Evolutionary conservation across 306 rosid genomes (phyloP).

Genomic region (Styphnolobium japonicum): DNA sequence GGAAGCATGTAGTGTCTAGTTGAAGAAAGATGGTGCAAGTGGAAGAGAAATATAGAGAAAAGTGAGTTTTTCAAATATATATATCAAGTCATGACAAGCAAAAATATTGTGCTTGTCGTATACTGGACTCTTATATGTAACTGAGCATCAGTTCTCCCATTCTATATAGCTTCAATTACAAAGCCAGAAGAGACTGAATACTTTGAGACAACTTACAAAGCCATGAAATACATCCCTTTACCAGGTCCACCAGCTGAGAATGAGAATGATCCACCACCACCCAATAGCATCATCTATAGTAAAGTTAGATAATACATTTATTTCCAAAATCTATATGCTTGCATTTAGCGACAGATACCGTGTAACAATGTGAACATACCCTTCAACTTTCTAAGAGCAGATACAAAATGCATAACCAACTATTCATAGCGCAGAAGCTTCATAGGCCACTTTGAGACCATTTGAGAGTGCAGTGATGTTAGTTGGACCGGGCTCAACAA

Average conservation of each 20-base stretch:
- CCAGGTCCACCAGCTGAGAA: slow-evolving; percentile 97
- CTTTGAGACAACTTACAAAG: slow-evolving; percentile 63
- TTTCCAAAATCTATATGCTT: neutral
- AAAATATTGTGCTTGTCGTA: neutral
- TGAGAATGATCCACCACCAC: slow-evolving; percentile 97
- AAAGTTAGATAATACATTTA: slow-evolving; percentile 28
- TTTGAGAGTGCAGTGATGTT: slow-evolving; percentile 71
- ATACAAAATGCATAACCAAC: neutral
- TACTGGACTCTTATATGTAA: neutral
- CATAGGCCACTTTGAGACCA: slow-evolving; percentile 82
- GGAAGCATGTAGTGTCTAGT: neutral
- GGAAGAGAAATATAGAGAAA: neutral
- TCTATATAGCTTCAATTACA: slow-evolving; percentile 14
- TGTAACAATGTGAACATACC: neutral
- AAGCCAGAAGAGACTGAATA: neutral
- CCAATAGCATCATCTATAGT: slow-evolving; percentile 68
- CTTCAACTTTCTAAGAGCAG: neutral
- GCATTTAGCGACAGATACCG: neutral
- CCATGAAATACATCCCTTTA: slow-evolving; percentile 92
- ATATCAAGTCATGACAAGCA: neutral
- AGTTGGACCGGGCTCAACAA: slow-evolving; percentile 60
- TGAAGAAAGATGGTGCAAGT: neutral
- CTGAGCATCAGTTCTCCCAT: neutral
- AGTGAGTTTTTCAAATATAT: neutral
- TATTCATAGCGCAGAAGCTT: slow-evolving; percentile 54